Base-by-base conservation (phyloP, 768 basidiomycete species). In the Hygrocybe punicea region DNA sequence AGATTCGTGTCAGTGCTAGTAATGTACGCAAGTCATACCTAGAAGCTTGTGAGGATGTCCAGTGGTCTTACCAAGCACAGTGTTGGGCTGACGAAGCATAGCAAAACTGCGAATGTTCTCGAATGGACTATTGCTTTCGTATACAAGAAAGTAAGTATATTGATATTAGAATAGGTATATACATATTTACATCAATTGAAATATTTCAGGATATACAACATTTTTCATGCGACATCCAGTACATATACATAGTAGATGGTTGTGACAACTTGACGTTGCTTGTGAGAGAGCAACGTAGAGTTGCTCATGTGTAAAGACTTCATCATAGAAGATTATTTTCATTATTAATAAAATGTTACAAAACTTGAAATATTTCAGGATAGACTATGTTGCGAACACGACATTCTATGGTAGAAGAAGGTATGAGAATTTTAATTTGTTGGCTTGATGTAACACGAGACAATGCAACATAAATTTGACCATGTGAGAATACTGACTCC, bases 401-500 rank as follows among this genome's bases (percentile, higher is more conserved):
- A 19, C n/a, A 24, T 17, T 47, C 45, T 8, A 17, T 17, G 11
- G 10, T 24, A 47, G 8, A 8, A 8, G 10, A 9, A 17, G 45
- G 45, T 8, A 47, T 8, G 45, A 47, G 45, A 17, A 47, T 47
- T 17, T 47, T 47, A 17, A 47, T 47, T 8, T 17, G 19, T 11
- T 17, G 45, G 19, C 45, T 17, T 8, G 45, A 47, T 9, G 45
- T 47, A 47, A 17, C n/a, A 24, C 45, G 45, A 33, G 74, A 76
- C 1, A 76, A 58, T 17, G 74, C 76, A 59, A 76, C 73, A 66
- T 78, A 76, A 2, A 78, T 68, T 59, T 77, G 77, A 2, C 77
- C 36, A n/a, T 37, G 36, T 37, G 36, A 9, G n/a, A 37, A 37
- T 37, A 37, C 36, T 9, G 36, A 73, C 17, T 53, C 58, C 17